Conservation (phyloP, 2,329 filamentous ascomycete genomes). For the Trichoderma sp. region DNA sequence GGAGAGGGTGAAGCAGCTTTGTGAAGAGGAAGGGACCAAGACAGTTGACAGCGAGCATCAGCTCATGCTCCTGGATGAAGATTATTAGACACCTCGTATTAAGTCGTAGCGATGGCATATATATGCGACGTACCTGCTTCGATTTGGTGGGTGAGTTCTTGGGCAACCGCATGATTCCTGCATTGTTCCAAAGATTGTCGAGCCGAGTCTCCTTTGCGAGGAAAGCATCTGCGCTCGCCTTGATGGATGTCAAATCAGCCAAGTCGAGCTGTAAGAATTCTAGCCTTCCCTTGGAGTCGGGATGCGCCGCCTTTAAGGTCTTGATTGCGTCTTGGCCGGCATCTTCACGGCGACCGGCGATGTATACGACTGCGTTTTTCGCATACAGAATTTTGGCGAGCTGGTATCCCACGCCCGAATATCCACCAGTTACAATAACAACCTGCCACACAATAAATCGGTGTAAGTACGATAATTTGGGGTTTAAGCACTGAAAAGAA, state of each 20-base stretch:
- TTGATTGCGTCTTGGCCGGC: constrained; percentile 49
- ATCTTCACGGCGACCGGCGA: constrained; percentile 50
- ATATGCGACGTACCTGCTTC: constrained; percentile 4
- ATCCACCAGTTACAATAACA: constrained; percentile 51
- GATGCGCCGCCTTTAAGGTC: constrained; percentile 40
- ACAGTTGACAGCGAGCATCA: constrained; percentile 42
- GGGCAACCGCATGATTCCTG: constrained; percentile 45
- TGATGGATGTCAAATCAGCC: constrained; percentile 40
- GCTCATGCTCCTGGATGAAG: constrained; percentile 29
- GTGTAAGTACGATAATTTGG: not conserved
- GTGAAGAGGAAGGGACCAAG: constrained; percentile 42
- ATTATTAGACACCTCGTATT: not conserved
- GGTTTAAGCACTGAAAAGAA: not conserved
- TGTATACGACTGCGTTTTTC: constrained; percentile 56
- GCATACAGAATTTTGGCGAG: constrained; percentile 55
- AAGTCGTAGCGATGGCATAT: too few relatives aligned
- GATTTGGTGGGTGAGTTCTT: constrained; percentile 28
- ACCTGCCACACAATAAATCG: constrained; percentile 34
- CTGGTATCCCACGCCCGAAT: constrained; percentile 52
- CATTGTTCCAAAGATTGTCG: constrained; percentile 49
- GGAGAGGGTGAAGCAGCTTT: constrained; percentile 36
- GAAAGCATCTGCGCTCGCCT: constrained; percentile 35
- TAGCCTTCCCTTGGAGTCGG: constrained; percentile 42
- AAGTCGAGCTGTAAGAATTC: constrained; percentile 50
- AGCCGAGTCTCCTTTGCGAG: constrained; percentile 35